Conservation (phyloP, 345 rosid genomes). For the Arabidopsis thaliana region DNA sequence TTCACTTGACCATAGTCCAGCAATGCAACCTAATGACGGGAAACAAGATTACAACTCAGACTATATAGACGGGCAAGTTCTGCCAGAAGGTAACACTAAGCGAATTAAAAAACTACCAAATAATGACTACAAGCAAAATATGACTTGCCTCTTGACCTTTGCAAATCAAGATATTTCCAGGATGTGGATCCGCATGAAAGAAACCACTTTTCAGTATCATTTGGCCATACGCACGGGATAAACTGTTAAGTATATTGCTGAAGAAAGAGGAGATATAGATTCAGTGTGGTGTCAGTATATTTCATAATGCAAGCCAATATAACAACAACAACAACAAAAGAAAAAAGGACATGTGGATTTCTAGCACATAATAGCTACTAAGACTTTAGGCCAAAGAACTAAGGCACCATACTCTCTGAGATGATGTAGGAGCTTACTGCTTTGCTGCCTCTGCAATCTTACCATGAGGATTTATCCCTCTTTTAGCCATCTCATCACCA, state of each 20-base stretch:
- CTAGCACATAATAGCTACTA: constrained; percentile 26
- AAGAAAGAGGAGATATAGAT: constrained; percentile 10
- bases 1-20: constrained; percentile 97
- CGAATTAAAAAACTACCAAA: constrained; percentile 5
- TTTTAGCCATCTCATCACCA: constrained; percentile 84
- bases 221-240: constrained; percentile 89
- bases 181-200: constrained; percentile 99
- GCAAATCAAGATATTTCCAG: constrained; percentile 93
- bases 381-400: constrained; percentile 19
- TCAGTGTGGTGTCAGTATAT: constrained; percentile 24
- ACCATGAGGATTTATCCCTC: constrained; percentile 87
- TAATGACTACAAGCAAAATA: constrained; percentile 12
- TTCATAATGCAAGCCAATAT: constrained; percentile 17
- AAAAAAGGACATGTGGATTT: not conserved
- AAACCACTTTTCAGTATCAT: constrained; percentile 97
- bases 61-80: not conserved
- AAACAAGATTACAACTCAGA: constrained; percentile 33
- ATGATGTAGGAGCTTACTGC: constrained; percentile 75
- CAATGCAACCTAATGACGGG: constrained; percentile 72
- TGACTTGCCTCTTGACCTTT: constrained; percentile 86
- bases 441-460: constrained; percentile 89
- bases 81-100: constrained; percentile 10
- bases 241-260: constrained; percentile 84
- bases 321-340: not conserved
- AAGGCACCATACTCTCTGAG: constrained; percentile 48